Base-by-base conservation (phyloP, 192 early-diverging fungal genomes). In the Coemansia aciculifera region DNA sequence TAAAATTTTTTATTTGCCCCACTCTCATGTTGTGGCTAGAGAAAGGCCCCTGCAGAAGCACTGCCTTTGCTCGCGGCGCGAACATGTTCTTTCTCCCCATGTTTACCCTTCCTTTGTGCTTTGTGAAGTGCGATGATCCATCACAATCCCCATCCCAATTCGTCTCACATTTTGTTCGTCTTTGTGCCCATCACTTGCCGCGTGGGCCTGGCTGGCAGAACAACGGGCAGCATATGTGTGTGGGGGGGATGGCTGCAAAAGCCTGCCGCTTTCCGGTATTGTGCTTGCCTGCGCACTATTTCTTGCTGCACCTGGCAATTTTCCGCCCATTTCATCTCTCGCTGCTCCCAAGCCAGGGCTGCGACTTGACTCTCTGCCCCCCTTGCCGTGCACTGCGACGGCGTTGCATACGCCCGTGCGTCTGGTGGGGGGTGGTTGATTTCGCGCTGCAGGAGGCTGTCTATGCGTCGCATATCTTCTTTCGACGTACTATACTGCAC, bases 21-120 rank as follows among this genome's bases (percentile, higher is more conserved):
- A 23, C 32, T 63, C 38, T 48, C 37, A n/a, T 64, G 52, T 27
- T 17, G 32, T 42, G 64, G 51, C 51, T 40, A 66, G 38, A 59
- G 56, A 32, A 59, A 6, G 56, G 31, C 34, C 34, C 56, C 34
- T 59, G 56, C 56, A 36, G 31, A 6, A 32, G 56, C 34, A 3
- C 8, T 8, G 56, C n/a, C 56, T 65, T 15, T 52, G 34, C 37
- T 7, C 37, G 13, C 21, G 11, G 29, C 23, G 10, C 13, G 36
- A 19, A 19, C 7, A 27, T 19, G 34, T 17, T 37, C n/a, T 34
- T 52, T 52, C 15, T 40, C 37, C 38, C 15, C 49, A 21, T 38
- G 49, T 21, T 5, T 29, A 39, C 24, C 64, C 24, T 13, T 15
- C 13, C 73, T 74, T 74, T 74, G 73, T 74, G 73, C 73, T 74